Evolutionary conservation across 2,329 filamentous ascomycete genomes (phyloP), one percentile per base, ranked within the genome.

Genomic region (Xylariaceae sp.): DNA sequence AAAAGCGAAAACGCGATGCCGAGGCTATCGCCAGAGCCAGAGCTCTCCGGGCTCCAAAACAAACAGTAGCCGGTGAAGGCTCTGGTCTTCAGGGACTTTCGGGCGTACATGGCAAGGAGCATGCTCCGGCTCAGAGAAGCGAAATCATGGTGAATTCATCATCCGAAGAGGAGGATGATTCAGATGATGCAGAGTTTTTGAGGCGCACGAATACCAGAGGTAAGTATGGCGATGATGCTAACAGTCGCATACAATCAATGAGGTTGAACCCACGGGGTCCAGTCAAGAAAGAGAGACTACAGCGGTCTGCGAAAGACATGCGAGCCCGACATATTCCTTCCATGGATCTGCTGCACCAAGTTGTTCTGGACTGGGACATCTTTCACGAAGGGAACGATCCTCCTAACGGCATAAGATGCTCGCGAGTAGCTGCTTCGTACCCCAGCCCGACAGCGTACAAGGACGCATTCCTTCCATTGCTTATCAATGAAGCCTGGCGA

Each of bases 401-500:
- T 4, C 91, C 94, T 0, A 86, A 83, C 50, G 83, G 83, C 12
- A 84, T 85, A 47, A 79, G 83, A 44, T 95, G 92, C 66, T 83
- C 80, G 46, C 77, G 83, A 51, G 92, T 99, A 8, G 85, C 87
- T 4, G 86, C 89, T 58, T 83, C 83, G 0, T 99, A 96, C 71
- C 71, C 76, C 31, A 85, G 90, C 62, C 88, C 91, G 0, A 74
- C 75, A 43, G 85, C 88, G 48, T 99, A 99, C 68, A 89, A 95
- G 68, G 79, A 83, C 56, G 96, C 91, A 0, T 99, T 99, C 71
- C 86, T 95, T 62, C 91, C 92, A 4, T 77, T 99, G 27, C 79
- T 99, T 35, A 84, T 94, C 32, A 86, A 95, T 30, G 94, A 99
- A 75, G 92, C 92, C 32, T 99, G 94, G 94, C 88, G 95, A 67